Percentiles rank a stretch among this genome's conserved stretches.
phyloP scores from a whole-genome alignment of 176 grass and related monocot genomes.

The Olyra latifolia region DNA sequence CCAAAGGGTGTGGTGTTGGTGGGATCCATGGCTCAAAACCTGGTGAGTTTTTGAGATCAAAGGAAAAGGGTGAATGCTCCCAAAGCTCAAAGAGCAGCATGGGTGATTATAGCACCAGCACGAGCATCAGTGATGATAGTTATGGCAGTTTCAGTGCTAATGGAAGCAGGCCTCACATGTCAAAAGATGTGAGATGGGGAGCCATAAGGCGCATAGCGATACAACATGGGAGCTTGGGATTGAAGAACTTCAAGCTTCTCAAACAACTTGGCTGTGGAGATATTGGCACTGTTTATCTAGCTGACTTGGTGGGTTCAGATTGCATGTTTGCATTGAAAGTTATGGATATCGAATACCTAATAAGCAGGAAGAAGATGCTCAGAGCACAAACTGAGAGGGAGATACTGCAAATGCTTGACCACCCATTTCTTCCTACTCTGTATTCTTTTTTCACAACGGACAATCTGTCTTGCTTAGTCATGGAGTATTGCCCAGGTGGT shows the following conservation, averaged over 20 bases:
- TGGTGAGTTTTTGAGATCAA: constrained; percentile 53
- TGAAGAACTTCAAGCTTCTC: constrained; percentile 95
- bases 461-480: constrained; percentile 92
- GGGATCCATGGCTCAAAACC: constrained; percentile 34
- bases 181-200: constrained; percentile 89
- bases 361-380: constrained; percentile 94
- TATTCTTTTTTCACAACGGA: constrained; percentile 94
- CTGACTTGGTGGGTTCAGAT: constrained; percentile 73
- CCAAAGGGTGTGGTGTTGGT: constrained; percentile 43
- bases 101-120: constrained; percentile 93
- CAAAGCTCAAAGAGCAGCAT: constrained; percentile 98
- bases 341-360: constrained; percentile 92
- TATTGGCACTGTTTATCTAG: constrained; percentile 97
- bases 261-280: constrained; percentile 93
- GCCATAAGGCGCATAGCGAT: constrained; percentile 60
- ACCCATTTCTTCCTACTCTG: constrained; percentile 94
- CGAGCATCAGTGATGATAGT: constrained; percentile 92
- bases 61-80: constrained; percentile 93
- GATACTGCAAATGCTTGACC: constrained; percentile 97
- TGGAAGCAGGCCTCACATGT: constrained; percentile 93
- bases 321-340: constrained; percentile 97
- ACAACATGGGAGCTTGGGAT: constrained; percentile 76
- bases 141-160: constrained; percentile 68
- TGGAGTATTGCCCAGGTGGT: constrained; percentile 94
- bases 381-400: constrained; percentile 96